These are phyloP conservation scores for Daldinia sp. DNA, from an alignment of 2,329 filamentous ascomycete genomes.

Conservation along the genomic window DNA sequence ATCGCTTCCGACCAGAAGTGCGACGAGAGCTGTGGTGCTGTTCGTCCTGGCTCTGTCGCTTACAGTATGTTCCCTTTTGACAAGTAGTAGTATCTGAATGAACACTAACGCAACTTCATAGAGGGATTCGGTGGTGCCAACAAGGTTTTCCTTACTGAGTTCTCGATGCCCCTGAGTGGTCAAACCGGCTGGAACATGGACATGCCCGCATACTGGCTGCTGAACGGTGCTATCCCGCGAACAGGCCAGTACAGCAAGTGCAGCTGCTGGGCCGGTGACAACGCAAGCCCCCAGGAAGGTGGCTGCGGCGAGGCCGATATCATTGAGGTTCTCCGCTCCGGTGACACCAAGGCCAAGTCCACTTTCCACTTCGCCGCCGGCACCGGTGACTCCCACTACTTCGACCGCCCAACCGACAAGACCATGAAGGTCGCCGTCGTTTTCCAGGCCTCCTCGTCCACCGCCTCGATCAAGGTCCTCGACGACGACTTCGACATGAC, in stretches of 20 bases:
- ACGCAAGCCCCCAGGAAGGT: slow-evolving; percentile 46
- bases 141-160: slow-evolving; percentile 80
- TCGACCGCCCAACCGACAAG: slow-evolving; percentile 70
- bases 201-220: slow-evolving; percentile 81
- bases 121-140: slow-evolving; percentile 77
- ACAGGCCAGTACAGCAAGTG: slow-evolving; percentile 77
- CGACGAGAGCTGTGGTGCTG: slow-evolving; percentile 58
- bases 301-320: slow-evolving; percentile 83
- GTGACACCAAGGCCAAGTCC: slow-evolving; percentile 75
- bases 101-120: slow-evolving; percentile 48
- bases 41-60: slow-evolving; percentile 58
- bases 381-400: slow-evolving; percentile 78
- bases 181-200: slow-evolving; percentile 67
- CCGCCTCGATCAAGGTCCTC: slow-evolving; percentile 68
- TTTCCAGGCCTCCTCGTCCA: slow-evolving; percentile 64
- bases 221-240: slow-evolving; percentile 79
- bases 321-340: slow-evolving; percentile 75
- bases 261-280: slow-evolving; percentile 74
- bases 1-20: slow-evolving; percentile 61
- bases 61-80: slow-evolving; percentile 55
- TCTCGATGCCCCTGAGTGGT: slow-evolving; percentile 76
- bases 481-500: slow-evolving; percentile 57
- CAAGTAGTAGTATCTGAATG: slow-evolving; percentile 4
- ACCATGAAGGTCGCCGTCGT: slow-evolving; percentile 75
- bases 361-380: slow-evolving; percentile 74